Conservation (phyloP, 1,139 yeast genomes). For the Protomyces gravidus region DNA sequence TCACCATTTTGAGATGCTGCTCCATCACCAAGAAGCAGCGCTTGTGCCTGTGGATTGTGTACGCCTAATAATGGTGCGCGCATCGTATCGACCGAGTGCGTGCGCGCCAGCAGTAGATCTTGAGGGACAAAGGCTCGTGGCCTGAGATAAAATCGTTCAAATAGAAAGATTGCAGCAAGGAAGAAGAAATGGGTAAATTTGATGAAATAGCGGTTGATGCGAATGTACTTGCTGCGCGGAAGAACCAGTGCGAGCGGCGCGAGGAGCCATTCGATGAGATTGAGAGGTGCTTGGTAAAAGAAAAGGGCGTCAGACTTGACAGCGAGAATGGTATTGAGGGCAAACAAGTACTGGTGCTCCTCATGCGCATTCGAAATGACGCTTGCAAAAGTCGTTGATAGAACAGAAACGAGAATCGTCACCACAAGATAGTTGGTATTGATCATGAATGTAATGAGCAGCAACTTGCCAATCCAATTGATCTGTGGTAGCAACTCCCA, state of each 20-base stretch:
- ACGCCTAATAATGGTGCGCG: background rate
- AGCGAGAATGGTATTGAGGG: constrained; percentile 44
- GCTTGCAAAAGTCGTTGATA: constrained; percentile 44
- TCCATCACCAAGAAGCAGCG: background rate
- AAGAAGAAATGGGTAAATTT: constrained; percentile 44
- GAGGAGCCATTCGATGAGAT: constrained; percentile 41
- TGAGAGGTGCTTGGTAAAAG: constrained; percentile 44
- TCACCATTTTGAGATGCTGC: constrained; percentile 4
- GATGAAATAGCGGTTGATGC: constrained; percentile 41
- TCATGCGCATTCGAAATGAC: constrained; percentile 43
- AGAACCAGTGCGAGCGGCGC: constrained; percentile 40
- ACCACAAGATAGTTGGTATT: constrained; percentile 57
- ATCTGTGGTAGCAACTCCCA: constrained; percentile 59
- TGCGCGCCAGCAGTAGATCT: constrained; percentile 17
- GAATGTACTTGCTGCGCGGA: constrained; percentile 40
- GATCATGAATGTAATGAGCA: constrained; percentile 53
- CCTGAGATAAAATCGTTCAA: constrained; percentile 39
- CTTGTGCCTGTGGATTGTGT: background rate
- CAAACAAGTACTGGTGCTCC: constrained; percentile 43
- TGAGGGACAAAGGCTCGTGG: constrained; percentile 27
- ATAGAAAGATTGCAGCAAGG: constrained; percentile 40
- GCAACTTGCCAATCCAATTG: constrained; percentile 49
- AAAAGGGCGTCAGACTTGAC: constrained; percentile 44
- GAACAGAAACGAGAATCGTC: constrained; percentile 57
- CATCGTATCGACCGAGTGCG: constrained; percentile 17